Evolutionary conservation across 2,329 filamentous ascomycete species (phyloP), one percentile per base, ranked within the genome.

Genomic region (Sporothrix curviconia): DNA sequence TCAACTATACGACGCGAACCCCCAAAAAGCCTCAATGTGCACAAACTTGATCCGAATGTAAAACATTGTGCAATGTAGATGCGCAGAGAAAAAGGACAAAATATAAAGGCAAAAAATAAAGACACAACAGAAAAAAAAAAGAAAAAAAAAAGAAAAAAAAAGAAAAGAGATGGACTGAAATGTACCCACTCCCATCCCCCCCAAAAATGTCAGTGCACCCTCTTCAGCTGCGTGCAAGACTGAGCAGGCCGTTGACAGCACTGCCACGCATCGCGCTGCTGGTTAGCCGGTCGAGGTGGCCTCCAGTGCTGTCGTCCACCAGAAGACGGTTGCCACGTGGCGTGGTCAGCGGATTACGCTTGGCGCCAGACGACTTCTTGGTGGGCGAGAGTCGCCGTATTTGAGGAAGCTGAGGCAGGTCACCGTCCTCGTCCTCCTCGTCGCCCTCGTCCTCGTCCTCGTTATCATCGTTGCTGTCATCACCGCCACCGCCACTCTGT

Each of bases 171-270:
- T 8, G 15, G 17, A 7, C 19, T n/a, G 7, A 9, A 8, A 14
- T 34, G n/a, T 15, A 15, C 17, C 19, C 30, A 19, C 8, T 15
- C 25, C 25, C 25, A n/a, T 14, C 3, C 25, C 9, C 8, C 25
- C 12, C 12, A 14, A 43, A 43, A 7, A 30, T 12, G 25, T 6
- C 28, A 22, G 2, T 17, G 19, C 53, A 28, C 7, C 28, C 44
- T 32, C 8, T 8, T 51, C 34, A 70, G 47, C 66, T 64, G 57
- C 69, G 67, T 22, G 72, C 69, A 50, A 69, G 59, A 37, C 67
- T 65, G 25, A 83, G 67, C 60, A 85, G 65, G 7, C 78, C 80
- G 64, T 76, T 78, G 12, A 76, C 79, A 8, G 79, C 80, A 44
- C 75, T 72, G 4, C 75, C 78, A 58, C 74, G 75, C 37, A 77